Evolutionary conservation across 2,329 filamentous ascomycete genomes (phyloP).

Genomic region (Fusarium incarnatum): DNA sequence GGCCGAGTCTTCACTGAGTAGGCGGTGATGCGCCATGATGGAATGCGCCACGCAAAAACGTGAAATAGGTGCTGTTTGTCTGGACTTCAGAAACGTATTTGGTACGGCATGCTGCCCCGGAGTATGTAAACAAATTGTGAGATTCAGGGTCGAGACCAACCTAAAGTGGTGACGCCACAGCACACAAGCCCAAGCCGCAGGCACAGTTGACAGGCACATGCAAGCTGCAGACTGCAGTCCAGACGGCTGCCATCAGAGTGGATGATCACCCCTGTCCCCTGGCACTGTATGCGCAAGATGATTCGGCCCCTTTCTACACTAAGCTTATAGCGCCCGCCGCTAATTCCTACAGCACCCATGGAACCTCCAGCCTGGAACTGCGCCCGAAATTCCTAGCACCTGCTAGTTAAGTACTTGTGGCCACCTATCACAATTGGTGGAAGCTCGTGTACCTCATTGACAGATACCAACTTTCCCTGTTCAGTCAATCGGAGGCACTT

Average conservation of each 20-base stretch:
- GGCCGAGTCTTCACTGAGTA: constrained; percentile 53
- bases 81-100: background rate
- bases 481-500: constrained; percentile 19
- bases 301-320: constrained; percentile 14
- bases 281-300: background rate
- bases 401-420: constrained; percentile 37
- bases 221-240: background rate
- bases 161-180: constrained; percentile 28
- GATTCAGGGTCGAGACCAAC: constrained; percentile 2
- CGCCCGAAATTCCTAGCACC: background rate
- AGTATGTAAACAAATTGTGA: constrained; percentile 5
- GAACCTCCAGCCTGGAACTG: constrained; percentile 11
- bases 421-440: background rate
- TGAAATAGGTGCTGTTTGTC: background rate
- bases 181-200: background rate
- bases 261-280: background rate
- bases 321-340: constrained; percentile 43
- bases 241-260: constrained; percentile 1
- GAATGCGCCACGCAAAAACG: background rate
- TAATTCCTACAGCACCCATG: constrained; percentile 13
- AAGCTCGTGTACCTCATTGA: constrained; percentile 30
- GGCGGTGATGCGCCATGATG: constrained; percentile 44
- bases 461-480: constrained; percentile 32
- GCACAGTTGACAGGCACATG: background rate
- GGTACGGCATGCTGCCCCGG: background rate